These are phyloP conservation scores for Trichoderma lentiforme DNA, from an alignment of 2,329 filamentous ascomycete species.

Conservation along the genomic window DNA sequence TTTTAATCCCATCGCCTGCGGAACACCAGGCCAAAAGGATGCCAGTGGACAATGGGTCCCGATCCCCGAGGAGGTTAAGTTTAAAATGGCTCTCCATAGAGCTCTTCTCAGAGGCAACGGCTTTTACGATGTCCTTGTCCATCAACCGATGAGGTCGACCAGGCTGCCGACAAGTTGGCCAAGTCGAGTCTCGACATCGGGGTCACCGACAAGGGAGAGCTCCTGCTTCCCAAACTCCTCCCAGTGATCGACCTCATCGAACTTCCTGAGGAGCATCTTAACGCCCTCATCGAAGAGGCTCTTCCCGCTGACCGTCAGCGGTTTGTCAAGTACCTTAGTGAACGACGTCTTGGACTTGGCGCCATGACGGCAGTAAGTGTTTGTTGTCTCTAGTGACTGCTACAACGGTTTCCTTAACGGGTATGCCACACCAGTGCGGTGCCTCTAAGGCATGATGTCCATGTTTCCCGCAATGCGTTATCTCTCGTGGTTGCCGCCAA, in stretches of 20 bases:
- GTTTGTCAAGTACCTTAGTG: neutral
- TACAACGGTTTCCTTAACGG: no score
- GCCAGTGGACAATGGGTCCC: neutral
- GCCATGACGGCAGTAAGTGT: neutral
- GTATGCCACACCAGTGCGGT: no score
- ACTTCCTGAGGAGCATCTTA: neutral
- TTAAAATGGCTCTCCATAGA: neutral
- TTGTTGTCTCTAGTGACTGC: no score
- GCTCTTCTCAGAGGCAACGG: neutral
- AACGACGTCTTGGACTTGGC: neutral
- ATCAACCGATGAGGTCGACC: neutral
- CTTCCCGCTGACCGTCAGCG: neutral
- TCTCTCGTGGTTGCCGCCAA: no score
- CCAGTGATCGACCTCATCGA: neutral
- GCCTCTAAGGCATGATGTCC: no score
- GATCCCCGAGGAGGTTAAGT: neutral
- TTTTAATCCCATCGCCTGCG: neutral
- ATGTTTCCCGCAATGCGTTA: no score
- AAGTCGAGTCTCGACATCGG: neutral
- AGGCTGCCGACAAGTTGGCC: neutral
- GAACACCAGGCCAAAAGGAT: neutral
- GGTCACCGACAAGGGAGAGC: neutral
- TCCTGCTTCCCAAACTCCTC: neutral
- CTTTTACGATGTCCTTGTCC: neutral
- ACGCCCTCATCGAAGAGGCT: neutral